Percentiles rank a stretch among this genome's conserved stretches.
Conservation (phyloP, 768 basidiomycete species). For the Boletus sensibilis region DNA sequence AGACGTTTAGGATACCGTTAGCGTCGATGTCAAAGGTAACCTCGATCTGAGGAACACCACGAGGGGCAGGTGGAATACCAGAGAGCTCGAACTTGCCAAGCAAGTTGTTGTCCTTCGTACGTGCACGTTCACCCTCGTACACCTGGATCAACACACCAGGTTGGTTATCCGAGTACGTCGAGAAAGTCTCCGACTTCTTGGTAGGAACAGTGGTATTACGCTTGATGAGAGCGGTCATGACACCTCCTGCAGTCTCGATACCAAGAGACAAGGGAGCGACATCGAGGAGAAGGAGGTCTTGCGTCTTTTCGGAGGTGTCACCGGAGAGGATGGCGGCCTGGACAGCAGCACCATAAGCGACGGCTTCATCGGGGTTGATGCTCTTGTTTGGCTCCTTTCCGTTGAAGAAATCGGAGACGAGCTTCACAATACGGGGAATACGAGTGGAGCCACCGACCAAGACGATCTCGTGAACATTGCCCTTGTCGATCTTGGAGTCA, state of each 20-base stretch:
- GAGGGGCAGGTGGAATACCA: conserved; percentile 93
- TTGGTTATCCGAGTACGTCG: conserved; percentile 98
- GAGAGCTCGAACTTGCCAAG: conserved; percentile 98
- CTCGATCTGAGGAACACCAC: conserved; percentile 96
- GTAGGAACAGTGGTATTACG: conserved; percentile 98
- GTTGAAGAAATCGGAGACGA: conserved; percentile 98
- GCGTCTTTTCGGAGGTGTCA: conserved; percentile 97
- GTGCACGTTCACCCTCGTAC: conserved; percentile 96
- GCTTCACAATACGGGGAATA: conserved; percentile 96
- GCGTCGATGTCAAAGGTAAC: conserved; percentile 99
- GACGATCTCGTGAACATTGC: conserved; percentile 94
- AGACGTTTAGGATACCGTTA: conserved; percentile 95
- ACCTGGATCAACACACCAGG: conserved; percentile 98
- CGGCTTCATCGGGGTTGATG: conserved; percentile 99
- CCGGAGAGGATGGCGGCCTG: conserved; percentile 98
- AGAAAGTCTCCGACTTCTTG: conserved; percentile 98
- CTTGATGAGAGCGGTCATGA: conserved; percentile 98
- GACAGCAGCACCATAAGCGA: conserved; percentile 97
- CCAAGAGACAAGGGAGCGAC: conserved; percentile 87
- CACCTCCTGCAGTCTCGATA: conserved; percentile 99
- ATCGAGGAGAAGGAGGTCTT: conserved; percentile 93
- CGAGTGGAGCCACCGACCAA: conserved; percentile 97
- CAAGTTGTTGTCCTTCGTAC: conserved; percentile 97
- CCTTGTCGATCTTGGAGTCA: conserved; percentile 97
- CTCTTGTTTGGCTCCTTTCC: conserved; percentile 99